Base-by-base conservation (phyloP, 805 yeast genomes). In the Ogataea salicorniae region DNA sequence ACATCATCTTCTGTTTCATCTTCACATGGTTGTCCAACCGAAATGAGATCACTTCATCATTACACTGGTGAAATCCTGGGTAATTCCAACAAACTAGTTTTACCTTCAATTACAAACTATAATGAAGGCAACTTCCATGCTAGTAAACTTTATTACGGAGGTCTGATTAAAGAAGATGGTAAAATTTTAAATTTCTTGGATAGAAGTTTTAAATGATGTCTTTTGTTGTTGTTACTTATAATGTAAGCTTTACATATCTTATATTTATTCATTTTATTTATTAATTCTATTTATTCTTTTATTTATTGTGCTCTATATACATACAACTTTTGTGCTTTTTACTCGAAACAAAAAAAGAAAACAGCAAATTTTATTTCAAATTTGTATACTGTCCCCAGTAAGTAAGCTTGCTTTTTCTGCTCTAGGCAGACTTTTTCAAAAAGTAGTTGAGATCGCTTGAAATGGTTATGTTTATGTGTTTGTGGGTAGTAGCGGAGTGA, bases 181-280 rank as follows among this genome's bases (percentile, higher is more conserved):
- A 43, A 52, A 29, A 48, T 46, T 14, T 45, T 54, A 9, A 37
- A 39, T 31, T 52, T 48, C n/a, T 38, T 54, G 6, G 46, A 54
- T 39, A 46, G 48, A 39, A 45, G 26, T 16, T 54, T 54, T 26
- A 54, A 42, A 37, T 53, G 38, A 34, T n/a, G 17, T 11, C 6
- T n/a, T n/a, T n/a, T 16, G 15, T 18, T 9, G 38, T 7, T 9
- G 11, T 6, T 9, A 7, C 81, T 39, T 14, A 15, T 39, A 39
- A 23, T 20, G 20, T 20, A 20, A 15, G 5, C n/a, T 39, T 20
- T 20, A 17, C 18, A 11, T 20, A 37, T 22, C 18, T 6, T 7
- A 2, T 22, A 11, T 23, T 20, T 39, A 39, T 26, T 23, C 15
- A 39, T 39, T 39, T 26, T 22, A 22, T 39, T 26, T 23, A 8